Evolutionary conservation across 2,329 filamentous ascomycete species (phyloP).

Genomic region (Pseudogymnoascus sp.): DNA sequence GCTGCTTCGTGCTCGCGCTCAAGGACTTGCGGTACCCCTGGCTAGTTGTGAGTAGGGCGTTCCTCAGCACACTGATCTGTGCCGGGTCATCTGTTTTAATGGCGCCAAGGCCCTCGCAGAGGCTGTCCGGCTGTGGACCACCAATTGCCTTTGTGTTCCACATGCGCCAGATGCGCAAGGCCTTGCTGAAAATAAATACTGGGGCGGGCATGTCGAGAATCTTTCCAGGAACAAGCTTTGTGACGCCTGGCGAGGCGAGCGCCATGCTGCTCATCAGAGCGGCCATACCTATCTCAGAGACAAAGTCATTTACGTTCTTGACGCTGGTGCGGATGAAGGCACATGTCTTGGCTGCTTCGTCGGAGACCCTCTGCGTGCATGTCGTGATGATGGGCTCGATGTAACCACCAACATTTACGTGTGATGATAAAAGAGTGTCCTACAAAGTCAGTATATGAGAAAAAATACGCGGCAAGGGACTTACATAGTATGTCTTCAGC

Average conservation of each 20-base stretch:
- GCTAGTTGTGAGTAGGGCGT: background rate
- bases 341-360: background rate
- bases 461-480: background rate
- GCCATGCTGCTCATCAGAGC: background rate
- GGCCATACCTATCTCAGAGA: background rate
- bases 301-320: background rate
- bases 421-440: background rate
- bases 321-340: background rate
- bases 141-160: background rate
- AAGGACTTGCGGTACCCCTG: background rate
- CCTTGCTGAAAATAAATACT: background rate
- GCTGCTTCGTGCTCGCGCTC: background rate
- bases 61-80: background rate
- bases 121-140: background rate
- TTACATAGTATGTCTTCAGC: conserved; percentile 6
- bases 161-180: conserved; percentile 1
- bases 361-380: background rate
- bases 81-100: background rate
- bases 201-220: background rate
- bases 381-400: background rate
- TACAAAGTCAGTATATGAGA: background rate
- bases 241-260: background rate
- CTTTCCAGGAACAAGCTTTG: background rate
- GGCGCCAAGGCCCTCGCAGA: background rate
- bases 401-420: background rate